Conservation (phyloP, 1,284 basidiomycete genomes). For the Prillingera fragicola region DNA sequence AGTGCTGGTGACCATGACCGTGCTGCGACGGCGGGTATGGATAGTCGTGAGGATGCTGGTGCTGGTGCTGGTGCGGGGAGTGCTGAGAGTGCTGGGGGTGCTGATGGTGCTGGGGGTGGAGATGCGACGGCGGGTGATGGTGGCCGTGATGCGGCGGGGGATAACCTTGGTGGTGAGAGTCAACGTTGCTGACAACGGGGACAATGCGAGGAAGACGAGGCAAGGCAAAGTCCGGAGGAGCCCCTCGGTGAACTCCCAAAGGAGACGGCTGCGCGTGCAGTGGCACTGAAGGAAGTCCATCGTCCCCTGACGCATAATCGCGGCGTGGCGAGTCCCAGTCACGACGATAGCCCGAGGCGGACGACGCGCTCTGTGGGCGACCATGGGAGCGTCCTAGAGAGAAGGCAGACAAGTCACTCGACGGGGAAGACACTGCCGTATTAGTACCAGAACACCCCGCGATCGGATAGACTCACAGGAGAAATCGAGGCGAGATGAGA, state of each 20-base stretch:
- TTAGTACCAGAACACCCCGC: background rate
- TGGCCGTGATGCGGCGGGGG: background rate
- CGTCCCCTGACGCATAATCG: constrained; percentile 14
- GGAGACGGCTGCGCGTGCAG: background rate
- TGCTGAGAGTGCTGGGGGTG: background rate
- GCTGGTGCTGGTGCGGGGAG: background rate
- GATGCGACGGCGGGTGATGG: constrained; percentile 1
- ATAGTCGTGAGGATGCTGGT: background rate
- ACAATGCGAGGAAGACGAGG: constrained; percentile 13
- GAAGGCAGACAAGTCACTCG: constrained; percentile 35
- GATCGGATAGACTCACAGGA: constrained; percentile 3
- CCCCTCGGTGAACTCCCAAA: background rate
- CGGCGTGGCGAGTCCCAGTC: constrained; percentile 9
- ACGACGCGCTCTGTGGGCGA: constrained; percentile 2
- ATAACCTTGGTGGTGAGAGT: background rate
- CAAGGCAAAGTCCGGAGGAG: constrained; percentile 5
- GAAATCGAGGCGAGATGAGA: constrained; percentile 13
- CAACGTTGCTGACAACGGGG: background rate
- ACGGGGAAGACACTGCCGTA: constrained; percentile 21
- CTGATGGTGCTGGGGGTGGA: background rate
- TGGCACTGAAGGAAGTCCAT: constrained; percentile 16
- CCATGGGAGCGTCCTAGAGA: constrained; percentile 20
- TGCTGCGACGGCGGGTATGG: background rate
- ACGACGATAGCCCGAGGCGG: constrained; percentile 3
- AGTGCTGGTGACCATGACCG: background rate